Evolutionary conservation across 108 stramenopile genomes (phyloP), one percentile per base, ranked within the genome.

Genomic region (Pseudonitzschia multistriata): DNA sequence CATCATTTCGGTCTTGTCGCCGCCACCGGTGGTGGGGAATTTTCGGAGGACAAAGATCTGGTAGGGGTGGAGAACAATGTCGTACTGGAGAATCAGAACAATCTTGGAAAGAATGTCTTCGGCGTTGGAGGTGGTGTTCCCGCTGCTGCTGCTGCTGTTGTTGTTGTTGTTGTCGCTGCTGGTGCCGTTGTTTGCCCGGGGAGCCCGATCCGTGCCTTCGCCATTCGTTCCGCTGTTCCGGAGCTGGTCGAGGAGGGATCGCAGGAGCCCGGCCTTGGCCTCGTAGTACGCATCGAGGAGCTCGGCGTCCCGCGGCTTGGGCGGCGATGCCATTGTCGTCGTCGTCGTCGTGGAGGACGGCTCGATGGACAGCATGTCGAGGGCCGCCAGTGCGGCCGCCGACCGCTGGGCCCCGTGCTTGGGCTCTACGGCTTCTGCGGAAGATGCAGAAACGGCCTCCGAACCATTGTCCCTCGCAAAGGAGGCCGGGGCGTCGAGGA

Each of bases 271-370:
- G 10, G 94, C 86, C 68, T 95, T 92, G 74, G 88, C 80, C 31
- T 91, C 91, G 72, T 88, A 95, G 76, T 95, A 95, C 37, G 86
- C 35, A 64, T 95, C 94, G 28, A 95, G 65, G 5, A 95, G 67
- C 55, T 74, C 53, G 35, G 39, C 63, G 14, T 59, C 24, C 34
- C 70, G 37, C n/a, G 76, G 70, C 39, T 28, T 37, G 29, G 55
- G 27, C 29, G 54, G 27, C 14, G 29, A 57, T 37, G 34, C 62
- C 14, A 29, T 66, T 33, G 50, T 33, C 15, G 61, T 39, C 42
- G 57, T 8, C 34, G 33, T 37, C 34, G 21, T 25, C 25, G 27
- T 48, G 42, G 25, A 14, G 30, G 64, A 62, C 17, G 61, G 21
- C 13, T 40, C 17, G 36, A 83, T 74, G 15, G 78, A 62, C 52